These are phyloP conservation scores for Diaporthe helianthi DNA, from an alignment of 2,329 filamentous ascomycete species.

Conservation along the genomic window DNA sequence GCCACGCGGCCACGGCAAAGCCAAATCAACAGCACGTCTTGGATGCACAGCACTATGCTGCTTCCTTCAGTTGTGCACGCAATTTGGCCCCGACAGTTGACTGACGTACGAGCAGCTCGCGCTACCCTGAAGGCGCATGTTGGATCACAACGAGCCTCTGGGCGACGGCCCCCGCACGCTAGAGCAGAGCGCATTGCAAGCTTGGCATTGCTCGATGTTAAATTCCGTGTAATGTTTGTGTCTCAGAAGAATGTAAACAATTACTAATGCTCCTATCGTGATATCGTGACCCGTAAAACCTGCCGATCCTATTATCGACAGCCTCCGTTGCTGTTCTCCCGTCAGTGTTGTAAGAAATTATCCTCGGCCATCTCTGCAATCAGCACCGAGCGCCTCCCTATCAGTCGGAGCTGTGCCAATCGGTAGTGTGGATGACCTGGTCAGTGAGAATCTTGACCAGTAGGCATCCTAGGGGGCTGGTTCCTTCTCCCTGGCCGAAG, in stretches of 20 bases:
- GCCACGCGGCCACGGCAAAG: neutral
- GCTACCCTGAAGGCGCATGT: too few relatives aligned
- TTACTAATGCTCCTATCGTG: constrained; percentile 30
- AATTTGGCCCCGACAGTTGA: neutral
- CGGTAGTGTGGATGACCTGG: neutral
- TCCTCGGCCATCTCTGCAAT: neutral
- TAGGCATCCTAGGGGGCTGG: neutral
- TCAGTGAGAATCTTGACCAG: neutral
- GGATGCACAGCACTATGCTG: neutral
- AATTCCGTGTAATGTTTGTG: neutral
- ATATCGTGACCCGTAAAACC: constrained; percentile 24
- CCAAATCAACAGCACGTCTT: neutral
- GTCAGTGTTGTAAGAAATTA: constrained; percentile 1
- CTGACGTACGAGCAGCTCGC: neutral
- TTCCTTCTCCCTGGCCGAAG: neutral
- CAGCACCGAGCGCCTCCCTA: neutral
- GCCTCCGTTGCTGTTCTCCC: neutral
- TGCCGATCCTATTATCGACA: constrained; percentile 3
- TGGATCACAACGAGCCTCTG: neutral
- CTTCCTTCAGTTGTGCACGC: too few relatives aligned
- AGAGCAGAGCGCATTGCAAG: neutral
- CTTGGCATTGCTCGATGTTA: neutral
- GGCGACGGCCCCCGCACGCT: neutral
- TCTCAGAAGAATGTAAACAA: constrained; percentile 25
- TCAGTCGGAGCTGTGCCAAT: neutral